Percentiles rank a stretch among this genome's conserved stretches.
Evolutionary conservation across 192 early-diverging fungal species (phyloP).

Genomic region (Backusella mclennaniae): DNA sequence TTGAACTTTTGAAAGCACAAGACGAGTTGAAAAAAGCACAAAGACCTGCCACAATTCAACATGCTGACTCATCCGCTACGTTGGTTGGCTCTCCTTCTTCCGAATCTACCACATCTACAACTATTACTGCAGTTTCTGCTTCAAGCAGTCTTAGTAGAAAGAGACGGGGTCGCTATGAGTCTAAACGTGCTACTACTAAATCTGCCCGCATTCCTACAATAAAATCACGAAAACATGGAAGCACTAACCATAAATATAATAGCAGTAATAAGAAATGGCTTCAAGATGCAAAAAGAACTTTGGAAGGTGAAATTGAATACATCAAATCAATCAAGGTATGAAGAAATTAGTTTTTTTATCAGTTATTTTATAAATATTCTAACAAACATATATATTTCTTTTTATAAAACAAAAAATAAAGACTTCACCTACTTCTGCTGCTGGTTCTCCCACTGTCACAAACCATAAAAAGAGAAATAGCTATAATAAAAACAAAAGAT

Average conservation of each 20-base stretch:
- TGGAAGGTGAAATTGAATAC: constrained; percentile 3
- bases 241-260: not conserved
- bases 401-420: not conserved
- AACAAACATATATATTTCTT: not conserved
- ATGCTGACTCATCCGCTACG: constrained; percentile 9
- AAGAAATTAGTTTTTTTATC: not conserved
- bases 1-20: not conserved
- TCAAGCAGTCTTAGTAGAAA: not conserved
- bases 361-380: not conserved
- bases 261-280: not conserved
- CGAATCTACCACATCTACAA: not conserved
- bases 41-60: not conserved
- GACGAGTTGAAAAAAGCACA: not conserved
- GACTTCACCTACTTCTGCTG: not conserved
- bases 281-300: not conserved
- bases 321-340: not conserved
- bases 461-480: not conserved
- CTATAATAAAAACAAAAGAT: not conserved
- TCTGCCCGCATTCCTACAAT: not conserved
- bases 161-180: not conserved
- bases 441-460: not conserved
- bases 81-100: not conserved
- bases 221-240: not conserved
- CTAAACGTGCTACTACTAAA: not conserved
- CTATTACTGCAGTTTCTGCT: not conserved